Base-by-base conservation (phyloP, 495 filamentous ascomycete species). In the Peziza echinospora region DNA sequence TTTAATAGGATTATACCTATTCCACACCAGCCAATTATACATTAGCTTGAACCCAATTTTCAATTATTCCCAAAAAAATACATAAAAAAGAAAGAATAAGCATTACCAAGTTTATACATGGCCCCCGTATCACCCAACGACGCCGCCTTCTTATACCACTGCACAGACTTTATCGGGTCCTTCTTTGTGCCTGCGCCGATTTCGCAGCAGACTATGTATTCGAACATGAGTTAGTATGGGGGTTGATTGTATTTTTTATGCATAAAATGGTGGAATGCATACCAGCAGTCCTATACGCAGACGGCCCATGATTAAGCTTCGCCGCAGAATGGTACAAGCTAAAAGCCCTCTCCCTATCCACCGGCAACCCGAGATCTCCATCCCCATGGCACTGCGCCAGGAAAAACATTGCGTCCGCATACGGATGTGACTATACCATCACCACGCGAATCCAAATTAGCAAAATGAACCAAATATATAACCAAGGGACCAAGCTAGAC, bases 21-120 rank as follows among this genome's bases (percentile, higher is more conserved):
- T 37, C 24, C 48, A 34, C 34, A 24, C n/a, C n/a, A n/a, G n/a
- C n/a, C n/a, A n/a, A n/a, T n/a, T n/a, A n/a, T n/a, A n/a, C n/a
- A n/a, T n/a, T n/a, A n/a, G n/a, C n/a, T n/a, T n/a, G n/a, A n/a
- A n/a, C n/a, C n/a, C n/a, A n/a, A n/a, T n/a, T n/a, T n/a, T n/a
- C n/a, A n/a, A n/a, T n/a, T n/a, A n/a, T n/a, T n/a, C n/a, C n/a
- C n/a, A n/a, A n/a, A n/a, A n/a, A n/a, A n/a, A n/a, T n/a, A n/a
- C n/a, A n/a, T n/a, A n/a, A n/a, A n/a, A n/a, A n/a, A n/a, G n/a
- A n/a, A n/a, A n/a, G n/a, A n/a, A n/a, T n/a, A n/a, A n/a, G n/a
- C n/a, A n/a, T n/a, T 87, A 45, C 89, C 89, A 63, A 96, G 78
- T 62, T 97, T 97, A 65, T 93, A 97, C 85, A 93, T 91, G 21